These are phyloP conservation scores for Clonostachys chloroleuca DNA, from an alignment of 2,329 filamentous ascomycete species.

Conservation along the genomic window DNA sequence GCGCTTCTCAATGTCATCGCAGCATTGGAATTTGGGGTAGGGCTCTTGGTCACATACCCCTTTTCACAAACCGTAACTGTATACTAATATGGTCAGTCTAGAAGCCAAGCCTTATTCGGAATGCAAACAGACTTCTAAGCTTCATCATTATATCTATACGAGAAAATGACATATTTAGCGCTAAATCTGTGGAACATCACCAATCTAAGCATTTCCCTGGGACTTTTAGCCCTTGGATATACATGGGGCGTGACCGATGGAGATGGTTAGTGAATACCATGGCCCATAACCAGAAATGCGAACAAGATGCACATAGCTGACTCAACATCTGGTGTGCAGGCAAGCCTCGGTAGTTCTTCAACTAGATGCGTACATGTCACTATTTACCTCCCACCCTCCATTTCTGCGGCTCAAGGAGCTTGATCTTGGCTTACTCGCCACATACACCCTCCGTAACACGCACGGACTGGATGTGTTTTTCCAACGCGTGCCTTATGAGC, in stretches of 20 bases:
- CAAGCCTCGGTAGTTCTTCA: constrained; percentile 26
- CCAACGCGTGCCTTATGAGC: constrained; percentile 21
- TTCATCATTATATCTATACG: constrained; percentile 25
- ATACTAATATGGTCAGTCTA: constrained; percentile 1
- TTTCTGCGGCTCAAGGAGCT: constrained; percentile 27
- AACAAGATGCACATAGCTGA: constrained; percentile 17
- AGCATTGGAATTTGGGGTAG: constrained; percentile 24
- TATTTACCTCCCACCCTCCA: constrained; percentile 20
- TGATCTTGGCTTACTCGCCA: constrained; percentile 22
- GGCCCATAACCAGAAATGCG: neutral
- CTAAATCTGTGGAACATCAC: constrained; percentile 24
- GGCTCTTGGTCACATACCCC: constrained; percentile 29
- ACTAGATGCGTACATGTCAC: constrained; percentile 29
- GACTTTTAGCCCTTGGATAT: constrained; percentile 27
- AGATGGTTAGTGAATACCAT: too few relatives aligned
- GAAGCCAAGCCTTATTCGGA: neutral
- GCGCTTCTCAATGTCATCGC: constrained; percentile 3
- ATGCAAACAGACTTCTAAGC: constrained; percentile 9
- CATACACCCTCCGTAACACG: constrained; percentile 28
- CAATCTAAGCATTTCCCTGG: constrained; percentile 26
- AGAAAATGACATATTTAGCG: constrained; percentile 26
- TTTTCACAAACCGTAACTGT: constrained; percentile 25
- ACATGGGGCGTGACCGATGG: constrained; percentile 1
- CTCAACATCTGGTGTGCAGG: constrained; percentile 25
- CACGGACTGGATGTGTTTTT: constrained; percentile 29